Evolutionary conservation across 1,284 basidiomycete genomes (phyloP), one percentile per base, ranked within the genome.

Genomic region (Ganoderma lucidum): DNA sequence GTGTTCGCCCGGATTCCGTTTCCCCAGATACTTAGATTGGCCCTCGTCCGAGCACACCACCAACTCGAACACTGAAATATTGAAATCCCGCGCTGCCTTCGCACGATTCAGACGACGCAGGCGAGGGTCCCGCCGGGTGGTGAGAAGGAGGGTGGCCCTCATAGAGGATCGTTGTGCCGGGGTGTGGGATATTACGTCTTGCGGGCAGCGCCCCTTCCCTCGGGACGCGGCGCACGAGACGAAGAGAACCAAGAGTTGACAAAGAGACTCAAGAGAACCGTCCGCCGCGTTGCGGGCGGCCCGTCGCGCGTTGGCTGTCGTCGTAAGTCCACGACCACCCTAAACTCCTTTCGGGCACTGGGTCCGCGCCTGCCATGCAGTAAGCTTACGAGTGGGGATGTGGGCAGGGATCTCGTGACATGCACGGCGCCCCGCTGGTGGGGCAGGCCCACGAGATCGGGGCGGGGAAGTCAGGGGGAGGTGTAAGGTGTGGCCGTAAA

Each of bases 1-100:
- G 19, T 39, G 56, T 56, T 64, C 67, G 70, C 66, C 67, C 68
- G 67, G 66, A 71, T 71, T 66, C 70, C 63, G 63, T 51, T 53
- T 51, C 62, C 62, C 19, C 39, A 48, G 35, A 39, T 44, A 23
- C 23, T 23, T 23, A 48, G 23, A 37, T 53, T 48, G 65, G 10
- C 23, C 3, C 48, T 53, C 23, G 48, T 66, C 65, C 59, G 59
- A n/a, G 37, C 65, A 62, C 45, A 37, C 59, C 45, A 30, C 37
- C 32, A 53, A 53, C 32, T 23, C 55, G 63, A 55, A n/a, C n/a
- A 51, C 23, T 64, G 51, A 55, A n/a, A 28, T 61, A 51, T 37
- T 64, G 51, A 55, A n/a, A 28, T 61, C 41, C 59, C 41, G 59
- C 59, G 39, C 41, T 56, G 32, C 14, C 55, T 35, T 56, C 55